A percentile compares a stretch with the other conserved stretches of the same genome.
Evolutionary conservation across 495 filamentous ascomycete species (phyloP).

Genomic region (Xanthoparmelia taractica): DNA sequence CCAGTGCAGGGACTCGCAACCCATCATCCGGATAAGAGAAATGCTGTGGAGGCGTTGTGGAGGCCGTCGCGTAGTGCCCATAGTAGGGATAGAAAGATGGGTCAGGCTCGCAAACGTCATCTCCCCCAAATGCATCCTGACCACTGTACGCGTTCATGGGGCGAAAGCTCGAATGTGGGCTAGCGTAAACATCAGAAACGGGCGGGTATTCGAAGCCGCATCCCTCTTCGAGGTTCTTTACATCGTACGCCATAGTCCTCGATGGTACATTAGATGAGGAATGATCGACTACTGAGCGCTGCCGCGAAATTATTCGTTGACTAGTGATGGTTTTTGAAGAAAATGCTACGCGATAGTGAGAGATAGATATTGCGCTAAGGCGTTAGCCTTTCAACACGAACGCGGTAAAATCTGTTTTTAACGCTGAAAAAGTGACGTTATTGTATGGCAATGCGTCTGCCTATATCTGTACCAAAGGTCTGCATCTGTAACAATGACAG

Average conservation of each 20-base stretch:
- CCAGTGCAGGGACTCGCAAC: background rate
- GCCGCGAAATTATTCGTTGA: too few species aligned
- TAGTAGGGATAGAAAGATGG: background rate
- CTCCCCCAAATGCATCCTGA: too few species aligned
- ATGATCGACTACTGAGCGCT: too few species aligned
- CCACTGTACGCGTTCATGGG: background rate
- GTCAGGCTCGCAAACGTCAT: background rate
- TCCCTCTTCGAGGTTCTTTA: background rate
- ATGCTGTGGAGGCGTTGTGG: background rate
- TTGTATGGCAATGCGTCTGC: too few species aligned
- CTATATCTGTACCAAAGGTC: too few species aligned
- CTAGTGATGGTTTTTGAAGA: too few species aligned
- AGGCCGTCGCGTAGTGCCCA: background rate
- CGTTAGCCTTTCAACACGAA: background rate
- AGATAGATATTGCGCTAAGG: too few species aligned
- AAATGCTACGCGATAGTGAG: too few species aligned
- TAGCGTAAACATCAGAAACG: background rate
- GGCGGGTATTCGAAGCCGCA: background rate
- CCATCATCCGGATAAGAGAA: background rate
- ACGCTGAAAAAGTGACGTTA: too few species aligned
- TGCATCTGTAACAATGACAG: too few species aligned
- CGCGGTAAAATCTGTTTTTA: background rate
- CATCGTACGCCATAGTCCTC: background rate
- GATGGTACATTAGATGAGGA: background rate
- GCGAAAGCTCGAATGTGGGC: background rate